Evolutionary conservation across 192 early-diverging fungal genomes (phyloP), one percentile per base, ranked within the genome.

Genomic region (Coemansia sp.): DNA sequence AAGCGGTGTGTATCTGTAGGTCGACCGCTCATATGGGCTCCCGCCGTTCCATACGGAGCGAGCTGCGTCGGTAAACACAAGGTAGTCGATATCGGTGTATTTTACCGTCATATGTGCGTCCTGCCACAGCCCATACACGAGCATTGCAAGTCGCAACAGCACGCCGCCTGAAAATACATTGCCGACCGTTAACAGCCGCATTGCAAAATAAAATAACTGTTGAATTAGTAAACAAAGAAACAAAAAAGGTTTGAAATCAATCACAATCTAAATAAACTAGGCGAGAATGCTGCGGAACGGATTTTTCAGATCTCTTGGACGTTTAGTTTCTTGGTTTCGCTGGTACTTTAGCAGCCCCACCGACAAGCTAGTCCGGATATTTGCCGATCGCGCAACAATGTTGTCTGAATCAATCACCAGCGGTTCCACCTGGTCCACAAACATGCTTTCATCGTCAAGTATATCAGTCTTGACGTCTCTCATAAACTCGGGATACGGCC

Each of bases 31-130:
- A 66, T 97, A 99, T 0, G 97, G 97, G 2, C 89, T 92, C 45
- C 63, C 54, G 7, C 91, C 91, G 5, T 75, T 49, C 45, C 85
- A 82, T 23, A 97, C 87, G 68, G 85, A 89, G 37, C 85, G 77
- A 5, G 97, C 92, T 1, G 94, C 97, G 73, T 99, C 97, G 32
- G 92, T 90, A 61, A 98, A 98, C 38, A 99, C 97, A 23, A 84
- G 78, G 79, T 99, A 99, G 79, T 99, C 97, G 59, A 99, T 90
- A 64, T 99, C 97, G 2, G 97, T 99, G 74, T 95, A 99, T 59
- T 97, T 97, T n/a, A 99, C 92, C 21, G 88, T 84, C 56, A 92
- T 86, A 50, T 93, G 76, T 4, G 83, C 81, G 67, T 99, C 97
- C 69, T 97, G 95, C 86, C 87, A 90, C 58, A 90, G 83, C 5